Percentiles rank a stretch among this genome's conserved stretches.
Conservation (phyloP, 768 basidiomycete genomes). For the Boletus rex-veris region DNA sequence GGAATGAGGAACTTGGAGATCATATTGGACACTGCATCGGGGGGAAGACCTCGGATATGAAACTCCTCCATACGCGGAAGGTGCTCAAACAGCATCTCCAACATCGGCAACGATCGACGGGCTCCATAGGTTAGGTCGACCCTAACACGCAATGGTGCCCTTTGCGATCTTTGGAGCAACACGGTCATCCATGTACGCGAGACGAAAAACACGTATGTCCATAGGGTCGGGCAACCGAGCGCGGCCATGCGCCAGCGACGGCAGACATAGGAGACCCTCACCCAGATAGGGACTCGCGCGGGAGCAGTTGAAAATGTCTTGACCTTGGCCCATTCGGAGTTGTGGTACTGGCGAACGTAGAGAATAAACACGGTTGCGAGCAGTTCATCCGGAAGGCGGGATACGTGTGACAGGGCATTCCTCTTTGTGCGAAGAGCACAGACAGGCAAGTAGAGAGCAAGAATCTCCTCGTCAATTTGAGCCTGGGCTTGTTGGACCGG, state of each 20-base stretch:
- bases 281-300: not conserved
- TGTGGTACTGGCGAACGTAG: not conserved
- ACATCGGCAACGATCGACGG: not conserved
- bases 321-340: not conserved
- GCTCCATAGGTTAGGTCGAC: not conserved
- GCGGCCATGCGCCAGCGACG: constrained; percentile 1
- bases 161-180: constrained; percentile 1
- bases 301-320: not conserved
- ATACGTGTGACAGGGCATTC: not conserved
- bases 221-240: not conserved
- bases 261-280: not conserved
- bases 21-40: not conserved
- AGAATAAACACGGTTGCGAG: not conserved
- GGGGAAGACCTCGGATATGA: not conserved
- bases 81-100: constrained; percentile 1
- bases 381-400: constrained; percentile 2
- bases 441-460: not conserved
- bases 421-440: not conserved
- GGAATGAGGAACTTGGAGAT: not conserved
- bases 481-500: not conserved
- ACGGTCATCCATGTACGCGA: not conserved
- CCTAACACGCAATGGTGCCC: not conserved
- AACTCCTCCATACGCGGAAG: constrained; percentile 1
- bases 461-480: not conserved
- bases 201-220: constrained; percentile 1